Conservation (phyloP, 2,329 filamentous ascomycete species). For the Chaetomium olivaceum region DNA sequence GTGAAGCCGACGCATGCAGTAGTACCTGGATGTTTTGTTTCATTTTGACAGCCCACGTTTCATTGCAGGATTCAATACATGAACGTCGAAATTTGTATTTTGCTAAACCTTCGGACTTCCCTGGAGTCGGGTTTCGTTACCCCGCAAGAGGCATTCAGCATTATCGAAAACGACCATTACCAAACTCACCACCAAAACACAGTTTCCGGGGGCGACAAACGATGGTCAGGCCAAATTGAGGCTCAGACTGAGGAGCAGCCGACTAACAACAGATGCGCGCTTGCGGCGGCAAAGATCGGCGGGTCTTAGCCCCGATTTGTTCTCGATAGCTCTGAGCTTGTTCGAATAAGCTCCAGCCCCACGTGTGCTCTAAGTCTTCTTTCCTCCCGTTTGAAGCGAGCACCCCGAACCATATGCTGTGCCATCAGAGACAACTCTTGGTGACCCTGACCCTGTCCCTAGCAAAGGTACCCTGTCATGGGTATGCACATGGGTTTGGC, state of each 20-base stretch:
- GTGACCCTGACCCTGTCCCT: background rate
- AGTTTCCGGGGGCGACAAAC: background rate
- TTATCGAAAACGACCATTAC: background rate
- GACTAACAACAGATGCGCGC: background rate
- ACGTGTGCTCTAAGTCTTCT: background rate
- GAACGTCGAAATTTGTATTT: background rate
- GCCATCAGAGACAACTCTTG: background rate
- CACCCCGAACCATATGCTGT: background rate
- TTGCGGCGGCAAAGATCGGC: background rate
- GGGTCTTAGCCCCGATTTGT: background rate
- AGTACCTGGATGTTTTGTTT: background rate
- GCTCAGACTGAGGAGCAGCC: background rate
- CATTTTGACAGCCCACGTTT: background rate
- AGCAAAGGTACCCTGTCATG: background rate
- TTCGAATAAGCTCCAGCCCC: background rate
- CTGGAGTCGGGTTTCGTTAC: no score
- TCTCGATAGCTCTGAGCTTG: background rate
- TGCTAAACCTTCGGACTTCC: background rate
- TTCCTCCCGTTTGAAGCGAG: background rate
- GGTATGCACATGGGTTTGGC: background rate
- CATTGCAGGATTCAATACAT: background rate
- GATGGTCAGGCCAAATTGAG: background rate
- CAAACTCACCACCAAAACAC: background rate
- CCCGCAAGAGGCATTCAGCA: background rate
- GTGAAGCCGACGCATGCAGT: background rate